phyloP scores from a whole-genome alignment of 768 basidiomycete genomes.

The Krasilnikovozyma curviuscula region DNA sequence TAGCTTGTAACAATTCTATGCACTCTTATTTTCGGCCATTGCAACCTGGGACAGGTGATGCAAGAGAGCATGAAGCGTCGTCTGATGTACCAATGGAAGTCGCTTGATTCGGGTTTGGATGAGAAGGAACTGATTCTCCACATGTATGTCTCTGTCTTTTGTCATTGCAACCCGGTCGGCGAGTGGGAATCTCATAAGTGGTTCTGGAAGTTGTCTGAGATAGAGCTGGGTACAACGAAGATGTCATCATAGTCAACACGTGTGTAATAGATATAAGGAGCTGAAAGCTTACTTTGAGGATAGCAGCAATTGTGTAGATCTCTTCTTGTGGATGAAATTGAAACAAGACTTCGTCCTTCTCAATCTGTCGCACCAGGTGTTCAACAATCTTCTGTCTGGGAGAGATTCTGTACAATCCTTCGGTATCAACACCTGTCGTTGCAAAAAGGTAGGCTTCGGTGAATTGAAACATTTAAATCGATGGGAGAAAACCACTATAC shows the following conservation, averaged over 20 bases:
- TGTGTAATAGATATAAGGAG: not conserved
- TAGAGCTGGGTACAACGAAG: not conserved
- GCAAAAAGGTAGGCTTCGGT: not conserved
- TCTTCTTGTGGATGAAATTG: slow-evolving; percentile 7
- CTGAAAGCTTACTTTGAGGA: slow-evolving; percentile 4
- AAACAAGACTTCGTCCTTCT: slow-evolving; percentile 9
- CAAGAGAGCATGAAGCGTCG: slow-evolving; percentile 2
- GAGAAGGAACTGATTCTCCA: slow-evolving; percentile 4
- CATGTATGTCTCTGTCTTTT: slow-evolving; percentile 5
- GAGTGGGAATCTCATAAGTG: slow-evolving; percentile 8
- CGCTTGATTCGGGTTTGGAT: slow-evolving; percentile 5
- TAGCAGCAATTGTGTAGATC: slow-evolving; percentile 10
- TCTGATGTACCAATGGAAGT: slow-evolving; percentile 5
- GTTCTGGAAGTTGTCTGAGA: slow-evolving; percentile 10
- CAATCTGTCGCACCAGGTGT: not conserved
- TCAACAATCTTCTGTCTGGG: not conserved
- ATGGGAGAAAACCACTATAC: not conserved
- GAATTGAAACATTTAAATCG: not conserved
- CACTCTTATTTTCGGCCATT: slow-evolving; percentile 6
- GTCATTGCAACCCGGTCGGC: not conserved
- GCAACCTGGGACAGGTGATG: slow-evolving; percentile 4
- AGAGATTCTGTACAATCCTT: not conserved
- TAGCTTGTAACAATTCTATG: too few relatives aligned
- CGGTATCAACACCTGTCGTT: not conserved
- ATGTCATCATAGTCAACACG: not conserved